Evolutionary conservation across 495 filamentous ascomycete species (phyloP), one percentile per base, ranked within the genome.

Genomic region (Penicillium coprophilum): DNA sequence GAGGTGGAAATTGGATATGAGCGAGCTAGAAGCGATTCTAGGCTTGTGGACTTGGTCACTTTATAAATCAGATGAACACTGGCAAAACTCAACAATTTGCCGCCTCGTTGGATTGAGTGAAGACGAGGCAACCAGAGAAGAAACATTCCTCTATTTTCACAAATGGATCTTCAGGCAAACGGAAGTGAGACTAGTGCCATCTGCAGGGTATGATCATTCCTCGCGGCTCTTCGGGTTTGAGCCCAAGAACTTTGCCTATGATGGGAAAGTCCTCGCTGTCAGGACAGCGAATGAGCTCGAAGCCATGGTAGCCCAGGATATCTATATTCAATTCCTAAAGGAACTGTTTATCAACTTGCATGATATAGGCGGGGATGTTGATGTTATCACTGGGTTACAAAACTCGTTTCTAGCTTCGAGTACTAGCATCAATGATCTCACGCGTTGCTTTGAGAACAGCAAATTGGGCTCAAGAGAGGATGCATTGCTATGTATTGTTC

Each of bases 81-180:
- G 62, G 48, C 32, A 0, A 31, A 57, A 12, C 46, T 27, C 31
- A 1, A 46, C 58, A 10, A 64, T 74, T 9, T 48, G 38, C 24
- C 65, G 73, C 1, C 53, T 69, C 8, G 60, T 76, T 32, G 71
- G 73, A 1, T 27, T 74, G 11, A 62, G 40, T 7, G 41, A 60
- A 28, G 46, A 45, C 0, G 63, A 74, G 30, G 64, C 70, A 2
- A 58, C 46, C 0, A 27, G 41, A 6, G 43, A 65, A 34, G 57
- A 62, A 20, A 70, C 66, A 2, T 68, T 69, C 28, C 60, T 69
- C 10, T 64, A 66, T 34, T 76, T 72, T 50, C 61, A 70, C n/a
- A 76, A 74, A 54, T 76, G 73, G 71, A 73, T 76, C 2, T 71
- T 62, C 28, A 62, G 67, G 2, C 64, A 70, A 21, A 66, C 57